Base-by-base conservation (phyloP, 202 grass and related monocot species). In the Sporobolus alterniflorus region DNA sequence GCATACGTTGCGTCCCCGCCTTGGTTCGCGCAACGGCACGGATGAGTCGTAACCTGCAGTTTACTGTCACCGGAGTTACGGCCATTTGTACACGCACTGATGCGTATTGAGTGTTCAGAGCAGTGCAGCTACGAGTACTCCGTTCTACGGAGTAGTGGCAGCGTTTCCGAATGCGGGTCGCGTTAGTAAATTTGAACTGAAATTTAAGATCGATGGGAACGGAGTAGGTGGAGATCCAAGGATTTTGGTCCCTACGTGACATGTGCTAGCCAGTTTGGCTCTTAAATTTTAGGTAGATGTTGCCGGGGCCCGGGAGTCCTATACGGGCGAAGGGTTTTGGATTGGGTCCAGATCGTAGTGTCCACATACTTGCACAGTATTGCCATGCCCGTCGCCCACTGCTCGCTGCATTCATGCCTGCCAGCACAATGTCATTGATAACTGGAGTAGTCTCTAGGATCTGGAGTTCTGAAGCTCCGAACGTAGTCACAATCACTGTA, bases 221-320 rank as follows among this genome's bases (percentile, higher is more conserved):
- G 12, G 67, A 64, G 46, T 20, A 43, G 68, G 36, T 44, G 28
- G 34, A 44, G 52, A 82, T 55, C 52, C 50, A 21, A 13, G 16
- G 47, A 57, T 68, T 61, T 82, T 6, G 73, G 59, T 52, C 73
- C 83, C 57, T 65, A 24, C 32, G 11, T 69, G 29, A 3, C 77
- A 78, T 86, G 88, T 78, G 88, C 61, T 6, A 15, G 9, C 71
- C 62, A 79, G 83, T 44, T 78, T 63, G 73, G 3, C 42, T 36
- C 71, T 83, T 90, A 73, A 86, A 90, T 83, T 83, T 78, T 82
- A 68, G 83, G 4, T 6, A n/a, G 73, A 73, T n/a, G 43, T 14
- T 74, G 78, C 79, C 52, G 67, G 83, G 41, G 29, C 73, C 79
- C 52, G 67, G 83, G 41, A 36, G 62, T 74, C 67, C 49, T 82